A percentile compares a stretch with the other conserved stretches of the same genome.
These are phyloP conservation scores for Debaryomyces sp. DNA, from an alignment of 1,139 yeast species.

Conservation along the genomic window DNA sequence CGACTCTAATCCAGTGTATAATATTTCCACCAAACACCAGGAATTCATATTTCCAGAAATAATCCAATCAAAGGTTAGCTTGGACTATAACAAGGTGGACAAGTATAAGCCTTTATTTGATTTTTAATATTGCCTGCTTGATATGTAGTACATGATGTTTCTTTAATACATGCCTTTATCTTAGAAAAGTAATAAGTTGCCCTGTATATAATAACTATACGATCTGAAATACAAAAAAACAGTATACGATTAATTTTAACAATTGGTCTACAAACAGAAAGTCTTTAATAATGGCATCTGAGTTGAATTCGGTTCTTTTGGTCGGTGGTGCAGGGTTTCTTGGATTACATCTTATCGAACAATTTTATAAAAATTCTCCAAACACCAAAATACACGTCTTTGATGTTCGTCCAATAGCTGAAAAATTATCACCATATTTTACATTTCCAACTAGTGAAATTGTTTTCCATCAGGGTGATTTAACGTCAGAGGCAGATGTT, in stretches of 20 bases:
- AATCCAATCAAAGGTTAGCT: slow-evolving; percentile 20
- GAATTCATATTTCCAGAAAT: slow-evolving; percentile 35
- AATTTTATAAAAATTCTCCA: slow-evolving; percentile 70
- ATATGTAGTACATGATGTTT: background rate
- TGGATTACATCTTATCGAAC: slow-evolving; percentile 88
- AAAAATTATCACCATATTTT: slow-evolving; percentile 66
- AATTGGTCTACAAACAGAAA: slow-evolving; percentile 2
- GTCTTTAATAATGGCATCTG: slow-evolving; percentile 11
- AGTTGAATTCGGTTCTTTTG: slow-evolving; percentile 65
- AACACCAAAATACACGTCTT: slow-evolving; percentile 79
- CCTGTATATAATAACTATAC: slow-evolving; percentile 3
- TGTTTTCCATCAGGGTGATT: slow-evolving; percentile 75
- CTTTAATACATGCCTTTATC: background rate
- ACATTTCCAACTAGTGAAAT: slow-evolving; percentile 66
- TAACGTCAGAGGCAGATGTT: slow-evolving; percentile 75
- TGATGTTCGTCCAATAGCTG: slow-evolving; percentile 88
- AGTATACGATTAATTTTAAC: background rate
- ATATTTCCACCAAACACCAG: background rate
- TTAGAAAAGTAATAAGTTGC: background rate
- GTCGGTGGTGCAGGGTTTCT: slow-evolving; percentile 96
- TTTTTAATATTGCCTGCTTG: slow-evolving; percentile 19
- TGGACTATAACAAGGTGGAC: slow-evolving; percentile 31
- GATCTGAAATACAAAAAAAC: background rate
- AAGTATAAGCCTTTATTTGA: slow-evolving; percentile 29
- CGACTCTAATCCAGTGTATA: slow-evolving; percentile 13